Conservation (phyloP, 2,329 filamentous ascomycete species). For the Aureobasidium sp. region DNA sequence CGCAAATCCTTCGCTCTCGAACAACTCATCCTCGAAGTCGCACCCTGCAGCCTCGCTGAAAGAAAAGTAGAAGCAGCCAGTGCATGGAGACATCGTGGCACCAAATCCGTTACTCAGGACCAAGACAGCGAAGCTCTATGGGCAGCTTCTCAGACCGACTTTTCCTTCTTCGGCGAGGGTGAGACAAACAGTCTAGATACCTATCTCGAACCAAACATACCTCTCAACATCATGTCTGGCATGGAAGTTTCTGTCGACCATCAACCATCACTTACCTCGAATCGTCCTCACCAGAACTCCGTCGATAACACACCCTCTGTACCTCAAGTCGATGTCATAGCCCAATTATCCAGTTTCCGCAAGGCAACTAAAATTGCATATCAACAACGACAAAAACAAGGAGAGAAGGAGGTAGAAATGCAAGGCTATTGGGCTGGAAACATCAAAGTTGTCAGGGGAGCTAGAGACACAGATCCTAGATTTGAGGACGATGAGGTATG, state of each 20-base stretch:
- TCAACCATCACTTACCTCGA: neutral
- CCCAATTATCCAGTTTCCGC: slow-evolving; percentile 46
- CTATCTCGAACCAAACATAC: slow-evolving; percentile 23
- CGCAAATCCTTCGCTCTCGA: slow-evolving; percentile 46
- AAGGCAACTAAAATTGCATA: slow-evolving; percentile 44
- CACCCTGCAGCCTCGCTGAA: slow-evolving; percentile 30
- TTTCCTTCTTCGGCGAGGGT: slow-evolving; percentile 47
- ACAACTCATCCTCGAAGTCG: slow-evolving; percentile 48
- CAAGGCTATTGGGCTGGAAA: slow-evolving; percentile 54
- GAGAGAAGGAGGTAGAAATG: slow-evolving; percentile 30
- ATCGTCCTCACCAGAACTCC: neutral
- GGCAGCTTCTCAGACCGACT: slow-evolving; percentile 51
- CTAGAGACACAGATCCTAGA: neutral
- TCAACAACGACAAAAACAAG: slow-evolving; percentile 26
- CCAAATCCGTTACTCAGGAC: slow-evolving; percentile 51
- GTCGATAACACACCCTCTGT: neutral
- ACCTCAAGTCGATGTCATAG: slow-evolving; percentile 41
- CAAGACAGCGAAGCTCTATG: slow-evolving; percentile 51
- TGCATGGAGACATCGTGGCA: slow-evolving; percentile 37
- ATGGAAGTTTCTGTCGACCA: neutral
- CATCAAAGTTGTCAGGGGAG: slow-evolving; percentile 46
- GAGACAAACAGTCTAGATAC: slow-evolving; percentile 34
- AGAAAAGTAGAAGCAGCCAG: slow-evolving; percentile 34
- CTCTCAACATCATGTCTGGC: slow-evolving; percentile 14
- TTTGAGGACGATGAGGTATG: slow-evolving; percentile 21